Evolutionary conservation across 2,329 filamentous ascomycete genomes (phyloP).

Genomic region (Aspergillus cejpii): DNA sequence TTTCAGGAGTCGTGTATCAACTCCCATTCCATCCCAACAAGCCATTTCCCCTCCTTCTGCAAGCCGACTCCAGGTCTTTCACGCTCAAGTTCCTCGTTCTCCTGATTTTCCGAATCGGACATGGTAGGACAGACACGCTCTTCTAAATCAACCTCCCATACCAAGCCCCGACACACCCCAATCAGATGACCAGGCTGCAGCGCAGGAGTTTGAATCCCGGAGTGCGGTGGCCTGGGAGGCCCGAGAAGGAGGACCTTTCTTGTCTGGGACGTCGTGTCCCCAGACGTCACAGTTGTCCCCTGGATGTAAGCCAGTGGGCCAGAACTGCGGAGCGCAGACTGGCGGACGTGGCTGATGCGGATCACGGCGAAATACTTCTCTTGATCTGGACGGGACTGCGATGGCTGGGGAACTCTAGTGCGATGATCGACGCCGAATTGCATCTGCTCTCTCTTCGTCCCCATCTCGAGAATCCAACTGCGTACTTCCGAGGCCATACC

Average conservation of each 20-base stretch:
- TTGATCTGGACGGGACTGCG: background rate
- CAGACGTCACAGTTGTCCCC: constrained; percentile 2
- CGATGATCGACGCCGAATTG: background rate
- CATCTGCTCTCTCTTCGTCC: constrained; percentile 25
- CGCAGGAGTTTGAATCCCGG: background rate
- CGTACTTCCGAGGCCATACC: constrained; percentile 39
- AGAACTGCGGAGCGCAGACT: constrained; percentile 19
- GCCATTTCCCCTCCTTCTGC: constrained; percentile 19
- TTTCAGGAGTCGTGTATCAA: constrained; percentile 14
- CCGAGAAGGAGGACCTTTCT: constrained; percentile 29
- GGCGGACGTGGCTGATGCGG: constrained; percentile 14
- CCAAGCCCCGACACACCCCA: constrained; percentile 28
- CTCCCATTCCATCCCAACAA: constrained; percentile 39
- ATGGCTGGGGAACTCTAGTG: background rate
- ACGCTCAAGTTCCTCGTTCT: background rate
- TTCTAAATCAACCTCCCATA: constrained; percentile 34
- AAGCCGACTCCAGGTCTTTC: background rate
- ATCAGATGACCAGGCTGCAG: constrained; percentile 21
- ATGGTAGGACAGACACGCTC: background rate
- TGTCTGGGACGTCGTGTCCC: background rate
- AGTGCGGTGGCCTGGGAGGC: constrained; percentile 4
- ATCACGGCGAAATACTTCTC: constrained; percentile 17
- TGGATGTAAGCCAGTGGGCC: constrained; percentile 24
- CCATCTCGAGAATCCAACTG: constrained; percentile 39
- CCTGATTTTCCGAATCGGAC: background rate